Percentiles rank a stretch among this genome's conserved stretches.
Evolutionary conservation across 352 stramenopile genomes (phyloP).

Genomic region (Phytophthora citricola): DNA sequence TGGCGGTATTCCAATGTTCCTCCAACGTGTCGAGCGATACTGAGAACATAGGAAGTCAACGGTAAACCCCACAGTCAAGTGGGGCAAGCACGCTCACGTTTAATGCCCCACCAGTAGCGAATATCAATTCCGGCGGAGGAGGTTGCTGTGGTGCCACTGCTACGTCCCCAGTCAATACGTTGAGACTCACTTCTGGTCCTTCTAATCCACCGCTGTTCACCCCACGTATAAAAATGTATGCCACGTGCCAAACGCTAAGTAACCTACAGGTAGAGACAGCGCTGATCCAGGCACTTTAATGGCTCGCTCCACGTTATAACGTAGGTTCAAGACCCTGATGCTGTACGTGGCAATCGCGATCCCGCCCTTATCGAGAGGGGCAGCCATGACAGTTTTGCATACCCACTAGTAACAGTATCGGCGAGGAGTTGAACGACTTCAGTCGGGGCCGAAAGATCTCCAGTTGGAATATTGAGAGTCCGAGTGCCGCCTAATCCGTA

Average conservation of each 20-base stretch:
- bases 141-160: conserved; percentile 25
- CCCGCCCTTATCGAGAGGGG: conserved; percentile 43
- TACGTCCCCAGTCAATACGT: conserved; percentile 14
- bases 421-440: conserved; percentile 22
- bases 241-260: conserved; percentile 27
- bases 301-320: not conserved
- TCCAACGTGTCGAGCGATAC: conserved; percentile 37
- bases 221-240: conserved; percentile 44
- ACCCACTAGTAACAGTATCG: conserved; percentile 32
- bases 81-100: conserved; percentile 44
- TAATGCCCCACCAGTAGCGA: conserved; percentile 54
- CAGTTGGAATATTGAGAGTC: conserved; percentile 25
- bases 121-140: conserved; percentile 33
- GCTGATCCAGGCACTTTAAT: conserved; percentile 22
- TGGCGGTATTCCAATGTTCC: conserved; percentile 18
- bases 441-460: conserved; percentile 27
- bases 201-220: conserved; percentile 35
- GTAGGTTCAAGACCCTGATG: conserved; percentile 28
- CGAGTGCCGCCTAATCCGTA: conserved; percentile 32
- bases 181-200: conserved; percentile 5
- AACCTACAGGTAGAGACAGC: conserved; percentile 15
- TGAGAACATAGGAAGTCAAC: conserved; percentile 36
- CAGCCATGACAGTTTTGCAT: conserved; percentile 35
- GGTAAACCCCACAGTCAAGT: conserved; percentile 45
- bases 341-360: conserved; percentile 31